Evolutionary conservation across 371 early-diverging fungal species (phyloP).

Genomic region (Rhizomucor miehei): DNA sequence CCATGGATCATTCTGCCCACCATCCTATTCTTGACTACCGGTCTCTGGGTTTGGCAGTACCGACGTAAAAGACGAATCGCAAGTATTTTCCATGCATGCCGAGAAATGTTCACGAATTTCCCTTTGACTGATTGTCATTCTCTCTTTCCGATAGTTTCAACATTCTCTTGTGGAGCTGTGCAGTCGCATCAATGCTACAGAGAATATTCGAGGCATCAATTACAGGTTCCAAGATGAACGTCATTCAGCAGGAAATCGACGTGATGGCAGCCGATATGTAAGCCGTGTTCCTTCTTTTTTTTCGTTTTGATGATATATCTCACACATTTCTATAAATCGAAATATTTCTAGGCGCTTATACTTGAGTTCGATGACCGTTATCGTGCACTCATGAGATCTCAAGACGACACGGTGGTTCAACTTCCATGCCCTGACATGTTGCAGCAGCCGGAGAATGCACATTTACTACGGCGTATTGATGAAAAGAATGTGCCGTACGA

Average conservation of each 20-base stretch:
- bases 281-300: not conserved
- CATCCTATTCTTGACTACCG: constrained; percentile 20
- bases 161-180: constrained; percentile 26
- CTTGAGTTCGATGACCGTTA: constrained; percentile 1
- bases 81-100: constrained; percentile 23
- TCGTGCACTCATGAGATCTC: not conserved
- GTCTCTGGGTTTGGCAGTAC: constrained; percentile 27
- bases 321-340: not conserved
- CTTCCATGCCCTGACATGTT: too few relatives aligned
- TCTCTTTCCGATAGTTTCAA: constrained; percentile 37
- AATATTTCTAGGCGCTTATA: not conserved
- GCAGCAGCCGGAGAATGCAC: too few relatives aligned
- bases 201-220: constrained; percentile 46
- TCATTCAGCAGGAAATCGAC: not conserved
- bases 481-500: too few relatives aligned
- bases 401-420: too few relatives aligned
- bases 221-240: constrained; percentile 30
- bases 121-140: not conserved
- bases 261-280: not conserved
- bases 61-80: too few relatives aligned
- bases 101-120: constrained; percentile 1
- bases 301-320: not conserved
- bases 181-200: constrained; percentile 42
- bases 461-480: too few relatives aligned
- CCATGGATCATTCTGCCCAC: constrained; percentile 19